These are phyloP conservation scores for Begonia peltatifolia DNA, from an alignment of 306 rosid genomes.

Conservation along the genomic window DNA sequence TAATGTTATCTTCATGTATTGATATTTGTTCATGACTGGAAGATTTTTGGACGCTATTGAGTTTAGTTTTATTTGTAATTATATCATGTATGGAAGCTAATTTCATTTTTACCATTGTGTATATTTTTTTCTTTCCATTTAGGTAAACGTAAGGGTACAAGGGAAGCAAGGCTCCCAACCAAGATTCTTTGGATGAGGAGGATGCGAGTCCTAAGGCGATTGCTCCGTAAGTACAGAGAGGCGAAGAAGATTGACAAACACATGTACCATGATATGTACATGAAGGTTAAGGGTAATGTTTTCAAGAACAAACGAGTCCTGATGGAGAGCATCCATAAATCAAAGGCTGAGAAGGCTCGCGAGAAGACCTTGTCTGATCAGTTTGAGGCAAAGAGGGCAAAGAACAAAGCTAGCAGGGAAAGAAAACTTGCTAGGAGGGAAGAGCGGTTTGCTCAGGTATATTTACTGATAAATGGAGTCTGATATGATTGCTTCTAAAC, in stretches of 20 bases:
- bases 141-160: conserved; percentile 96
- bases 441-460: conserved; percentile 83
- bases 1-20: conserved; percentile 12
- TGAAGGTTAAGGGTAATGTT: conserved; percentile 97
- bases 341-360: conserved; percentile 95
- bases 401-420: conserved; percentile 96
- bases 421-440: conserved; percentile 79
- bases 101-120: not conserved
- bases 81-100: too few relatives aligned
- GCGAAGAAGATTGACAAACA: conserved; percentile 89
- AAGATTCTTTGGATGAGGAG: conserved; percentile 97
- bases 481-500: too few relatives aligned
- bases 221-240: conserved; percentile 93
- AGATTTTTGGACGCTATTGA: too few relatives aligned
- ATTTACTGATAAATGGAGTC: too few relatives aligned
- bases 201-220: conserved; percentile 84
- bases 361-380: conserved; percentile 92
- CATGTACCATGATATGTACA: conserved; percentile 98
- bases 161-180: conserved; percentile 97
- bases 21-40: too few relatives aligned
- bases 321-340: conserved; percentile 95
- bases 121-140: not conserved
- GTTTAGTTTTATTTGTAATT: too few relatives aligned
- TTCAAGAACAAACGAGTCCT: conserved; percentile 92
- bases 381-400: conserved; percentile 87